phyloP scores from a whole-genome alignment of 495 filamentous ascomycete genomes.

The Filosporella fistucella region DNA sequence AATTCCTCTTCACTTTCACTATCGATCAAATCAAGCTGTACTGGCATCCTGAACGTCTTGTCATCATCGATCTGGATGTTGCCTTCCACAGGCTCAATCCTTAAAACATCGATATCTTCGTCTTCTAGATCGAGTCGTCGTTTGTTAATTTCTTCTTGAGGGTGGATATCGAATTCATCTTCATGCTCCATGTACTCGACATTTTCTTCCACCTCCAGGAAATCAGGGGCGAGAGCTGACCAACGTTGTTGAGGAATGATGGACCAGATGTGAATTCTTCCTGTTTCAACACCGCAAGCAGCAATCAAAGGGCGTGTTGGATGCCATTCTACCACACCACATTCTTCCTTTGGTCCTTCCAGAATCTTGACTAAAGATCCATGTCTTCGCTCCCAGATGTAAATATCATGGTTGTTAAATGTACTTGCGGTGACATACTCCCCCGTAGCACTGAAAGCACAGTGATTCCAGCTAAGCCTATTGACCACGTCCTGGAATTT shows the following conservation, averaged over 20 bases:
- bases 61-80: slow-evolving; percentile 45
- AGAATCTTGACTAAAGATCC: slow-evolving; percentile 95
- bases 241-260: slow-evolving; percentile 89
- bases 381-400: slow-evolving; percentile 93
- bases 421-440: slow-evolving; percentile 92
- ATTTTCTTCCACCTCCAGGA: slow-evolving; percentile 96
- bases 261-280: slow-evolving; percentile 88
- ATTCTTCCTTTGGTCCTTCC: slow-evolving; percentile 91
- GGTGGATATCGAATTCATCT: slow-evolving; percentile 98
- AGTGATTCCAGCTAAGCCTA: slow-evolving; percentile 89
- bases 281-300: slow-evolving; percentile 84
- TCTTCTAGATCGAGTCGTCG: slow-evolving; percentile 84
- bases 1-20: slow-evolving; percentile 82
- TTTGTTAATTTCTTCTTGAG: slow-evolving; percentile 90
- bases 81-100: slow-evolving; percentile 60
- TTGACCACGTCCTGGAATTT: slow-evolving; percentile 99
- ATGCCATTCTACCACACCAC: slow-evolving; percentile 96
- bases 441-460: slow-evolving; percentile 85
- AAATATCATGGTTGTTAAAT: slow-evolving; percentile 95
- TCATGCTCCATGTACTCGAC: slow-evolving; percentile 93
- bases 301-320: slow-evolving; percentile 83
- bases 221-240: slow-evolving; percentile 95
- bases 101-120: slow-evolving; percentile 82
- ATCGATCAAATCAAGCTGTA: slow-evolving; percentile 75
- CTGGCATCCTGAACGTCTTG: slow-evolving; percentile 76